phyloP scores from a whole-genome alignment of 768 basidiomycete genomes.

The Suillus hirtellus region DNA sequence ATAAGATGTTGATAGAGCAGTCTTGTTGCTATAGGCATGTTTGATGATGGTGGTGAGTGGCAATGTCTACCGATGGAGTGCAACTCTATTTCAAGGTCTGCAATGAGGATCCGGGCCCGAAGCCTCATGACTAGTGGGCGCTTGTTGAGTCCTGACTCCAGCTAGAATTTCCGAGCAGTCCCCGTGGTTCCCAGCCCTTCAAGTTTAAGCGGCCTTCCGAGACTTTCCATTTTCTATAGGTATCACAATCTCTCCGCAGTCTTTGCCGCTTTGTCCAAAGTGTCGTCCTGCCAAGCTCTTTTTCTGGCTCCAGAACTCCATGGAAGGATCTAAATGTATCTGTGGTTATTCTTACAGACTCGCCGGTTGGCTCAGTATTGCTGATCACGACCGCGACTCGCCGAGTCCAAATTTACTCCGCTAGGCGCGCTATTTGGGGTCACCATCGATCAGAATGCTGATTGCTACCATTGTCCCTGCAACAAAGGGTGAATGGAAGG shows the following conservation, averaged over 20 bases:
- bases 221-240: neutral
- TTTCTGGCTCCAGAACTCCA: neutral
- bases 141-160: neutral
- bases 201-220: neutral
- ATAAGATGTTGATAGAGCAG: constrained; percentile 30
- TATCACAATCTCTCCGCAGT: neutral
- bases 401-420: neutral
- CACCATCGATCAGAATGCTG: neutral
- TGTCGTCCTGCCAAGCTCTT: neutral
- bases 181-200: neutral
- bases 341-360: neutral
- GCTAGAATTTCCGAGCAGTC: neutral
- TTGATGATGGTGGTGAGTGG: constrained; percentile 1
- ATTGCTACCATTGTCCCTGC: too few relatives aligned
- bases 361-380: neutral
- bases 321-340: neutral
- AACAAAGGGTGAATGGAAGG: neutral
- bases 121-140: neutral
- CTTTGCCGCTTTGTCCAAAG: neutral
- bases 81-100: neutral
- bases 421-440: neutral
- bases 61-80: constrained; percentile 4
- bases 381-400: neutral
- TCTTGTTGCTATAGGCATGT: constrained; percentile 18
- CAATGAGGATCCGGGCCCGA: neutral